phyloP scores from a whole-genome alignment of 129 eudicot genomes.

The Silybum marianum region DNA sequence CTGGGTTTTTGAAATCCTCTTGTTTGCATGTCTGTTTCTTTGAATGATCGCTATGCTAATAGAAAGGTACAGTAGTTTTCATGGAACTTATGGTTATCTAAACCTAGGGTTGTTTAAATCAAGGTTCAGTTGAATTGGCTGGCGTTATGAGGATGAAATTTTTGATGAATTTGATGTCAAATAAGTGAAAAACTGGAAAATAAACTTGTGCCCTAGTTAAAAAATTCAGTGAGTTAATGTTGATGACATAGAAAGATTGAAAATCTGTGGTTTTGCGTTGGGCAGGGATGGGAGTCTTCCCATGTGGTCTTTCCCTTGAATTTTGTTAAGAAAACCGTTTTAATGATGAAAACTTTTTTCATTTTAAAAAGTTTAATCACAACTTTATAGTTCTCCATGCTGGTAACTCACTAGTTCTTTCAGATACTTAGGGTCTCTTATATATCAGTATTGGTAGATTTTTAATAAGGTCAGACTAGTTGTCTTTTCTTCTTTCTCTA shows the following conservation, averaged over 20 bases:
- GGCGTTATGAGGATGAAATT: not conserved
- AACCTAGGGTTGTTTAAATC: not conserved
- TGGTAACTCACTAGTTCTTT: not conserved
- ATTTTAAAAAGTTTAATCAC: not conserved
- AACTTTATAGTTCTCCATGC: not conserved
- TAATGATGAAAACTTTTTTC: not conserved
- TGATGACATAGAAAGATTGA: not conserved
- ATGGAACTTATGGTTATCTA: not conserved
- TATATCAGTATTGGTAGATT: not conserved
- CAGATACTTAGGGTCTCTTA: not conserved
- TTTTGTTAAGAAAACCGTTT: not conserved
- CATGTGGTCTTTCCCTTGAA: not conserved
- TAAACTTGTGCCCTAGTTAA: not conserved
- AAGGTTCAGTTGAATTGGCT: not conserved
- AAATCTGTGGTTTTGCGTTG: not conserved
- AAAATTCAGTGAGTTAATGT: not conserved
- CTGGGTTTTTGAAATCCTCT: not conserved
- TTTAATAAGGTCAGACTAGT: not conserved
- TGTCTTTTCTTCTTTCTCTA: not conserved
- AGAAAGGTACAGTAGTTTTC: not conserved
- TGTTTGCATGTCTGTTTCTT: constrained; percentile 8
- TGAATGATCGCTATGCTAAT: not conserved
- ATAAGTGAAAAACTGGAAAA: not conserved
- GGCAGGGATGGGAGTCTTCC: not conserved
- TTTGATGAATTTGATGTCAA: not conserved